Evolutionary conservation across 139 green algal genomes (phyloP).

Genomic region (Micractinium sp.): DNA sequence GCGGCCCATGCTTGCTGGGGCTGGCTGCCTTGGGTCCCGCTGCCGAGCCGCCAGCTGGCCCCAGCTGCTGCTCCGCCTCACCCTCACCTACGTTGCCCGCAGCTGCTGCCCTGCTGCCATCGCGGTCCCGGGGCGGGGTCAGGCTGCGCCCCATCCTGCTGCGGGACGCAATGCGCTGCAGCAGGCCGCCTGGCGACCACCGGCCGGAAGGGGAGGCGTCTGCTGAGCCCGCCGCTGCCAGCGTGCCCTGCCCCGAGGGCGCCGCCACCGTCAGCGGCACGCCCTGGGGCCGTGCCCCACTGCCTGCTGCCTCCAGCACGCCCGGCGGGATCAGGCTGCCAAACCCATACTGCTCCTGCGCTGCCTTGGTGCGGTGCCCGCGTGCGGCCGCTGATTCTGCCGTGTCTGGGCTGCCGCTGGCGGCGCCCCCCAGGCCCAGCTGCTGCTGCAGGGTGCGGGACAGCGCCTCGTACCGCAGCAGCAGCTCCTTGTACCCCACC

Average conservation of each 20-base stretch:
- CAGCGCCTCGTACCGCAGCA: conserved; percentile 48
- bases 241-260: background rate
- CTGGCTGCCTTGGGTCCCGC: background rate
- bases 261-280: background rate
- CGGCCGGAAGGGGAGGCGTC: background rate
- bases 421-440: conserved; percentile 24
- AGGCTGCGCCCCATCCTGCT: background rate
- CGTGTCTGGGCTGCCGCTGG: background rate
- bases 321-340: background rate
- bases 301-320: background rate
- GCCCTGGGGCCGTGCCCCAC: background rate
- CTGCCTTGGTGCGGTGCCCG: background rate
- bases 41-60: background rate
- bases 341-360: conserved; percentile 4
- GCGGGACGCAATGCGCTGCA: conserved; percentile 12
- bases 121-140: background rate
- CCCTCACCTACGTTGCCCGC: background rate
- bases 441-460: conserved; percentile 37
- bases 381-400: background rate
- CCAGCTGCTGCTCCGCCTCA: background rate
- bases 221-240: background rate
- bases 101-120: background rate
- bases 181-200: conserved; percentile 1
- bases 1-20: background rate
- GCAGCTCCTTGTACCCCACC: conserved; percentile 72